phyloP scores from a whole-genome alignment of 176 grass and related monocot genomes.

The Cenchrus fungigraminus region DNA sequence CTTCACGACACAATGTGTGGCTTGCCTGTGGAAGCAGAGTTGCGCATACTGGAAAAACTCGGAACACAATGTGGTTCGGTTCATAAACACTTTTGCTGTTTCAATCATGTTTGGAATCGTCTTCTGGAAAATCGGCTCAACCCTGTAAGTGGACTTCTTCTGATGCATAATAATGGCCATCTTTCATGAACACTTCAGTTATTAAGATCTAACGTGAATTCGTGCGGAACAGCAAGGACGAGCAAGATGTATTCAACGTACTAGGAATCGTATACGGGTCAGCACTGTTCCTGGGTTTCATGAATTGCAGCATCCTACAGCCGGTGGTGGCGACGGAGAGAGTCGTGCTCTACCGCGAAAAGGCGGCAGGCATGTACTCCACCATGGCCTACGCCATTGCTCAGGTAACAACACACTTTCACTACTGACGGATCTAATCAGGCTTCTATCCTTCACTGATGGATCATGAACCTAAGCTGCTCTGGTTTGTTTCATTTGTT shows the following conservation, averaged over 20 bases:
- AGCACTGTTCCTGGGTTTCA: conserved; percentile 80
- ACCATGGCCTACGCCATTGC: conserved; percentile 68
- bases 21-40: conserved; percentile 89
- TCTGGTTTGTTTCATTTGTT: background rate
- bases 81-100: conserved; percentile 73
- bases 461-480: background rate
- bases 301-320: conserved; percentile 70
- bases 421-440: background rate
- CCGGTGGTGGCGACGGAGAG: conserved; percentile 72
- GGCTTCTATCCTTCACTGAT: background rate
- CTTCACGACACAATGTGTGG: conserved; percentile 63
- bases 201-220: conserved; percentile 29
- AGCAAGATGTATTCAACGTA: conserved; percentile 91
- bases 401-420: conserved; percentile 43
- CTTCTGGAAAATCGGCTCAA: conserved; percentile 85
- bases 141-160: conserved; percentile 60
- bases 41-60: conserved; percentile 98
- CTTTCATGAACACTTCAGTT: background rate
- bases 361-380: conserved; percentile 75
- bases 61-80: conserved; percentile 82
- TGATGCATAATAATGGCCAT: background rate
- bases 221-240: conserved; percentile 56
- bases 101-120: conserved; percentile 82
- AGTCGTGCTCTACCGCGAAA: conserved; percentile 67
- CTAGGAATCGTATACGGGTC: conserved; percentile 59